Conservation (phyloP, 352 stramenopile genomes). For the Pythium folliculosum region DNA sequence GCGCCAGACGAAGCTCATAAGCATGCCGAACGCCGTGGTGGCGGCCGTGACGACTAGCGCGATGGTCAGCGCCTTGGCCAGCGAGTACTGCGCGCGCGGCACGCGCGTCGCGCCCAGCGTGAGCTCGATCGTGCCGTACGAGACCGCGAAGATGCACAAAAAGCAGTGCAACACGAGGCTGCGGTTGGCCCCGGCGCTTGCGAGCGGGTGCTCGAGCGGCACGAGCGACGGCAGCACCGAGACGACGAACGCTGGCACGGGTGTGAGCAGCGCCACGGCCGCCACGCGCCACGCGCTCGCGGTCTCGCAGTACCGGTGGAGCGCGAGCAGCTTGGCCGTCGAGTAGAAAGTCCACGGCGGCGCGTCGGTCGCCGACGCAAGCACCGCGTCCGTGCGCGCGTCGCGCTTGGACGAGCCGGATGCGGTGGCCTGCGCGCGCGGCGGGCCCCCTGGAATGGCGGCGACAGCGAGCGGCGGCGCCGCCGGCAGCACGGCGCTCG, state of each 20-base stretch:
- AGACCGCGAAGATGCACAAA: not conserved
- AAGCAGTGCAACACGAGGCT: not conserved
- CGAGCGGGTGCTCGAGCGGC: conserved; percentile 1
- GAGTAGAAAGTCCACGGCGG: no score
- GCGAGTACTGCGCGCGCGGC: not conserved
- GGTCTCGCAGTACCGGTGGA: conserved; percentile 7
- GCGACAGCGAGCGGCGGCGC: no score
- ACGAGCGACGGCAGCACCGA: conserved; percentile 14
- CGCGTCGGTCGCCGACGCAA: no score
- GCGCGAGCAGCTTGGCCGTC: conserved; percentile 19
- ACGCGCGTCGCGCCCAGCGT: conserved; percentile 7
- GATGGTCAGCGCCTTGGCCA: not conserved
- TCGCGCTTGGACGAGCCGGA: no score
- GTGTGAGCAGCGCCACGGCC: conserved; percentile 10
- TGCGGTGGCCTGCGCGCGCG: no score
- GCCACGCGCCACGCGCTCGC: conserved; percentile 6
- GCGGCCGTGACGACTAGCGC: not conserved
- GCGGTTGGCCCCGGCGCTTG: conserved; percentile 2
- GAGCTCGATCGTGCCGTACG: conserved; percentile 16
- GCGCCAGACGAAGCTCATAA: no score
- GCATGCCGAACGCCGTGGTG: not conserved
- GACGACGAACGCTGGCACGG: conserved; percentile 1
- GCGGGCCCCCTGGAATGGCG: no score
- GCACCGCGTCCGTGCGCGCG: no score
- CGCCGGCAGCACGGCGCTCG: no score